A percentile compares a stretch with the other conserved stretches of the same genome.
These are phyloP conservation scores for Pezicula carpinea DNA, from an alignment of 2,329 filamentous ascomycete genomes.

Conservation along the genomic window DNA sequence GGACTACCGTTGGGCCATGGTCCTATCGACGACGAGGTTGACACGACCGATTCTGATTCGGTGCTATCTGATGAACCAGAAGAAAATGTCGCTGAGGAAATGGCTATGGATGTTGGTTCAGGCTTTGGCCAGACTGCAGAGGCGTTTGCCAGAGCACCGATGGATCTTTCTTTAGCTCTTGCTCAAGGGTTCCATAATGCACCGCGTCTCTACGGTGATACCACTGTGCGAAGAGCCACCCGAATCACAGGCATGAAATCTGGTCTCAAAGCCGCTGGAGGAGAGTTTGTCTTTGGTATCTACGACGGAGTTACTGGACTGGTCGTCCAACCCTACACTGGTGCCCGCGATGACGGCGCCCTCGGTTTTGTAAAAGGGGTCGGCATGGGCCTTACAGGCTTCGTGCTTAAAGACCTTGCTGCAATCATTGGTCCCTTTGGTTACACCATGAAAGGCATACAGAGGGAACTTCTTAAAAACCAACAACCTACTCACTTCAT, in stretches of 20 bases:
- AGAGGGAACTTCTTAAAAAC: slow-evolving; percentile 52
- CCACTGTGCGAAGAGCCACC: slow-evolving; percentile 58
- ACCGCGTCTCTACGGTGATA: slow-evolving; percentile 64
- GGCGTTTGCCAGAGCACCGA: slow-evolving; percentile 40
- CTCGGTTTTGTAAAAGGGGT: slow-evolving; percentile 48
- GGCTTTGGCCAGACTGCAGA: slow-evolving; percentile 24
- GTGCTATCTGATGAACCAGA: slow-evolving; percentile 18
- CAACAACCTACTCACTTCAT: slow-evolving; percentile 49
- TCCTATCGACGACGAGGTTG: not conserved
- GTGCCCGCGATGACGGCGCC: slow-evolving; percentile 49
- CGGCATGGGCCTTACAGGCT: slow-evolving; percentile 58
- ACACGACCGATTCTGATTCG: slow-evolving; percentile 12
- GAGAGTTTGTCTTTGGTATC: slow-evolving; percentile 58
- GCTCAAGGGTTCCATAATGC: slow-evolving; percentile 69
- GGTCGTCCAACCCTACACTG: slow-evolving; percentile 52
- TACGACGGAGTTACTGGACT: slow-evolving; percentile 63
- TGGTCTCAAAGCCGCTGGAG: slow-evolving; percentile 54
- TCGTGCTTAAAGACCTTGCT: slow-evolving; percentile 60
- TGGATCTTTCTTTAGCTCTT: slow-evolving; percentile 56
- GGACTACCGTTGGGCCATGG: not conserved
- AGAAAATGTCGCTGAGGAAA: slow-evolving; percentile 17
- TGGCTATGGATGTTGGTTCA: slow-evolving; percentile 21
- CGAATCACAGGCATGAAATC: slow-evolving; percentile 62
- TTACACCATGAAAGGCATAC: slow-evolving; percentile 59
- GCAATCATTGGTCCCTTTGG: slow-evolving; percentile 57